phyloP scores from a whole-genome alignment of 2,329 filamentous ascomycete species.

The Nemania diffusa region DNA sequence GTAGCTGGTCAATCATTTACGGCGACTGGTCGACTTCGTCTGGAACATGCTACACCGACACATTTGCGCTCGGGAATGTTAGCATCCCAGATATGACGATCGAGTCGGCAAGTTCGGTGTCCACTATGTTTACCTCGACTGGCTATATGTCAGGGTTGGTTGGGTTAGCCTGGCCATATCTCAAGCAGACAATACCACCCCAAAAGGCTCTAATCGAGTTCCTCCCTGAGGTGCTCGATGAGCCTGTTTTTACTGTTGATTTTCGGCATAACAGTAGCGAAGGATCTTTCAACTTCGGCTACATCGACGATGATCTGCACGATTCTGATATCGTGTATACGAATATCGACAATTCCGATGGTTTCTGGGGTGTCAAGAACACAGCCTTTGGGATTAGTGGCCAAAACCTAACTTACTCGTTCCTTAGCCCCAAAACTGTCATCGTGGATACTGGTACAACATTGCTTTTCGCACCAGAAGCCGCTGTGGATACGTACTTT shows the following conservation, averaged over 20 bases:
- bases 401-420: slow-evolving; percentile 50
- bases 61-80: slow-evolving; percentile 58
- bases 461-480: slow-evolving; percentile 68
- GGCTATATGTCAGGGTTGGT: slow-evolving; percentile 61
- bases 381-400: slow-evolving; percentile 51
- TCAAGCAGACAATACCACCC: slow-evolving; percentile 56
- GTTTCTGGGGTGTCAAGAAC: slow-evolving; percentile 55
- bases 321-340: slow-evolving; percentile 58
- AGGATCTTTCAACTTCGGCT: slow-evolving; percentile 61
- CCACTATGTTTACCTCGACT: slow-evolving; percentile 56
- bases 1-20: slow-evolving; percentile 62
- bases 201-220: slow-evolving; percentile 59
- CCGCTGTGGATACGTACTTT: slow-evolving; percentile 71
- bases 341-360: slow-evolving; percentile 62
- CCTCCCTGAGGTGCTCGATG: slow-evolving; percentile 54
- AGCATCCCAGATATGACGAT: slow-evolving; percentile 58
- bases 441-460: slow-evolving; percentile 77
- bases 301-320: slow-evolving; percentile 55
- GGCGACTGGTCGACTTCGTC: slow-evolving; percentile 54
- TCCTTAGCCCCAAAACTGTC: slow-evolving; percentile 57
- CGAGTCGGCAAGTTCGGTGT: slow-evolving; percentile 59
- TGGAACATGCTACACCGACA: slow-evolving; percentile 64
- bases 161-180: slow-evolving; percentile 60
- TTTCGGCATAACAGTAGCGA: slow-evolving; percentile 60
- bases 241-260: slow-evolving; percentile 61